phyloP scores from a whole-genome alignment of 495 filamentous ascomycete species.

The Annulohypoxylon stygium region DNA sequence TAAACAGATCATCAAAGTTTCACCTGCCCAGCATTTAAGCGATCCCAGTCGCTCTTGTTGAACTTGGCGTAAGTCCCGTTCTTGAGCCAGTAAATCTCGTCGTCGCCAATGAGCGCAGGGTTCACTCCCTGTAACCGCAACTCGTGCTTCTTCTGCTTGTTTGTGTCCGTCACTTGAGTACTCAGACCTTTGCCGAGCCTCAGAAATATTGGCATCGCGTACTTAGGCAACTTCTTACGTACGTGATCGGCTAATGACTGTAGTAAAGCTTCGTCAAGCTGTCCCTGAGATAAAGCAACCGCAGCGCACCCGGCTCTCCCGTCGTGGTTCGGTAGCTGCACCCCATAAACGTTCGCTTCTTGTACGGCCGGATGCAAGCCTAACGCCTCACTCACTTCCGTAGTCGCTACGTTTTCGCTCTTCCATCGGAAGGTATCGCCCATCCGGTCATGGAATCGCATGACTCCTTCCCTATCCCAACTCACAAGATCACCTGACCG shows the following conservation, averaged over 20 bases:
- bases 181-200: slow-evolving; percentile 66
- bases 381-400: slow-evolving; percentile 82
- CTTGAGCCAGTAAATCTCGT: slow-evolving; percentile 76
- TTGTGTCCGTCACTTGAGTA: slow-evolving; percentile 81
- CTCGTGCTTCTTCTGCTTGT: slow-evolving; percentile 85
- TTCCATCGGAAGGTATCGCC: slow-evolving; percentile 98
- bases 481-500: slow-evolving; percentile 86
- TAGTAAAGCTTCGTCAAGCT: slow-evolving; percentile 61
- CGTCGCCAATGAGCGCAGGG: slow-evolving; percentile 66
- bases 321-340: slow-evolving; percentile 84
- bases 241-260: slow-evolving; percentile 71
- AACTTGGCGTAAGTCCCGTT: slow-evolving; percentile 77
- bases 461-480: slow-evolving; percentile 76
- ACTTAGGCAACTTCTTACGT: slow-evolving; percentile 71
- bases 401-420: slow-evolving; percentile 90
- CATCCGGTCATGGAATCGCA: slow-evolving; percentile 90
- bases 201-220: slow-evolving; percentile 83
- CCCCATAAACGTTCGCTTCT: slow-evolving; percentile 92
- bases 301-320: slow-evolving; percentile 88
- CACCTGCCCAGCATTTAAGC: slow-evolving; percentile 73
- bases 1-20: slow-evolving; percentile 66
- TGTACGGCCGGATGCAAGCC: slow-evolving; percentile 74
- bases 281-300: slow-evolving; percentile 65
- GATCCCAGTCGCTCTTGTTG: slow-evolving; percentile 73
- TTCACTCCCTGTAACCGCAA: slow-evolving; percentile 82